These are phyloP conservation scores for Durio zibethinus DNA, from an alignment of 345 rosid species.

Conservation along the genomic window DNA sequence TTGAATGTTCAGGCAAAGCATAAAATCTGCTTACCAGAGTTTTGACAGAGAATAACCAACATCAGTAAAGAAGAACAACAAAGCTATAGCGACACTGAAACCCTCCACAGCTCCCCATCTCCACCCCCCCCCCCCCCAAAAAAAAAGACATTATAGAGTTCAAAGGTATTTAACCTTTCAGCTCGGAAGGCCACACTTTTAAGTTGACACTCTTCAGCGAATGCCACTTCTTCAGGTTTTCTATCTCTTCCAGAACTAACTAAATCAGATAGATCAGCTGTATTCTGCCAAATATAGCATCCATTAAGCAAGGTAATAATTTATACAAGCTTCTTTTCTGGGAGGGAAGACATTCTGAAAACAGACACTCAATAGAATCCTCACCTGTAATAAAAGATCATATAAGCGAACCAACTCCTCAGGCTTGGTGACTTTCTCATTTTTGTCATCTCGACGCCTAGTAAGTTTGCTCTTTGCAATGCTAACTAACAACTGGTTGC, in stretches of 20 bases:
- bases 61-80: neutral
- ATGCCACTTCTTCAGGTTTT: slow-evolving; percentile 84
- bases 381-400: slow-evolving; percentile 93
- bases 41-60: neutral
- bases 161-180: slow-evolving; percentile 57
- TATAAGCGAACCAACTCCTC: slow-evolving; percentile 96
- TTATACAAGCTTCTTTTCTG: slow-evolving; percentile 15
- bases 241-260: slow-evolving; percentile 95
- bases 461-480: slow-evolving; percentile 82
- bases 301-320: slow-evolving; percentile 6
- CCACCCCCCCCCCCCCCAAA: neutral
- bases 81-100: neutral
- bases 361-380: neutral
- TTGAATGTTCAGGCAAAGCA: neutral
- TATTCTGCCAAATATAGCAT: slow-evolving; percentile 59
- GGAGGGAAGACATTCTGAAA: slow-evolving; percentile 3
- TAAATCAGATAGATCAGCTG: slow-evolving; percentile 94
- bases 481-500: slow-evolving; percentile 85
- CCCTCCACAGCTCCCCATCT: neutral
- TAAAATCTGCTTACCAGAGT: neutral
- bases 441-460: slow-evolving; percentile 83
- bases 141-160: slow-evolving; percentile 5
- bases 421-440: slow-evolving; percentile 80
- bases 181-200: slow-evolving; percentile 80
- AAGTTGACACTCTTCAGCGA: slow-evolving; percentile 71